Evolutionary conservation across 805 yeast genomes (phyloP), one percentile per base, ranked within the genome.

Genomic region (Kodamaea neixiangensis): DNA sequence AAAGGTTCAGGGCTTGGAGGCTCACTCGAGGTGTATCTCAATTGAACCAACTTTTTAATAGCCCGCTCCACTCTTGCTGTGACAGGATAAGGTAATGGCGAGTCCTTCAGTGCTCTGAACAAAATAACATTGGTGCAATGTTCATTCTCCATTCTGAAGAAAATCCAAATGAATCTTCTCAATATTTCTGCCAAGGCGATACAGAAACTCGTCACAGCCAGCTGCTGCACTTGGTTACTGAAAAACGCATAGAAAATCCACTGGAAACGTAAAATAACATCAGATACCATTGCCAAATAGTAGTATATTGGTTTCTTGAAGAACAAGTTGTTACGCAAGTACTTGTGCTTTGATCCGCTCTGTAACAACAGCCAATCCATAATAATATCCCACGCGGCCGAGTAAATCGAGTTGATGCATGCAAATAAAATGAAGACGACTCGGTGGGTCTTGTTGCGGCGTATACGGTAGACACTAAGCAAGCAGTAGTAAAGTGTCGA

Each of bases 351-450:
- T 2, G 86, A 77, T 11, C 75, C 78, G 22, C 81, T 72, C 65
- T 89, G 97, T 50, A 87, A 76, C 60, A 94, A 72, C 1, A 97
- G 91, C 93, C 97, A 94, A 72, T 94, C 99, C 96, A 94, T 90
- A 39, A 92, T 72, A 5, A 94, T 72, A 68, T 94, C 99, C 99
- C 99, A 94, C 3, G 83, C 56, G 0, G 87, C 68, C 31, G 92
- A 78, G 61, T 80, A 80, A 0, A 85, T 46, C 0, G 97, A 82
- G 66, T 94, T 92, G 37, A 89, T 58, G 0, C 80, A 63, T 0
- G 96, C 97, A 71, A 91, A 80, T 0, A 83, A 67, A 15, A 93
- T 87, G 61, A 91, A 87, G 1, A 81, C 73, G 0, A 81, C 82
- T 50, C 85, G 75, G 55, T 76, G 67, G 14, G 61, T 59, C 19